Conservation (phyloP, 306 rosid genomes). For the Pterocarpus macrocarpus region DNA sequence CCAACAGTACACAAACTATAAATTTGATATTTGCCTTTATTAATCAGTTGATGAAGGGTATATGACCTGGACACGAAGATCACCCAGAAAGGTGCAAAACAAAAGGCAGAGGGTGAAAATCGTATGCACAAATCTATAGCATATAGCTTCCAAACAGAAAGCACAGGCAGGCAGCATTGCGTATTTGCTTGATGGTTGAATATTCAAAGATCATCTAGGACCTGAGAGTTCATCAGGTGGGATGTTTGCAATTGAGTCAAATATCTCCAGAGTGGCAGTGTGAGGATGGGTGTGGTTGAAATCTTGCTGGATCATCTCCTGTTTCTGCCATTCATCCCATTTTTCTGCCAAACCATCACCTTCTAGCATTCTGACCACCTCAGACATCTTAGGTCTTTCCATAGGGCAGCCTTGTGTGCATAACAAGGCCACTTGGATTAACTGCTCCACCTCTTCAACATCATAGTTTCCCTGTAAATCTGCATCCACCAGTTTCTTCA, state of each 20-base stretch:
- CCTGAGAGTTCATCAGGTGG: constrained; percentile 68
- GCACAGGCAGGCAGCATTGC: constrained; percentile 19
- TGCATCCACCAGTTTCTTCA: constrained; percentile 69
- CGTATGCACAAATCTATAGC: constrained; percentile 46
- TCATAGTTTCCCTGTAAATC: constrained; percentile 61
- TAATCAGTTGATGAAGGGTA: constrained; percentile 21
- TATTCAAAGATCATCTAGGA: constrained; percentile 61
- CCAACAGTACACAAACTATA: constrained; percentile 9
- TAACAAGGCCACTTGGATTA: constrained; percentile 71
- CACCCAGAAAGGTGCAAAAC: neutral
- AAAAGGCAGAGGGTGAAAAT: constrained; percentile 14
- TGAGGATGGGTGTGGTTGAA: constrained; percentile 43
- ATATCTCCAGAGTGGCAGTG: constrained; percentile 45
- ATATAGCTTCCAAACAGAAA: constrained; percentile 36
- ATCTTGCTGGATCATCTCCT: constrained; percentile 60
- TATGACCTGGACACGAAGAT: constrained; percentile 10
- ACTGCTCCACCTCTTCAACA: constrained; percentile 65
- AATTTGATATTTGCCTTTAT: neutral
- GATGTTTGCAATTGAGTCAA: constrained; percentile 63
- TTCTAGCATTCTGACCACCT: constrained; percentile 82
- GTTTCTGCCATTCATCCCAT: constrained; percentile 79
- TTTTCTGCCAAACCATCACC: constrained; percentile 78
- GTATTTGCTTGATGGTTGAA: neutral
- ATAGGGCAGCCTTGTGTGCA: constrained; percentile 66
- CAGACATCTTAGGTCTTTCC: constrained; percentile 82